Percentiles rank a stretch among this genome's conserved stretches.
Conservation (phyloP, 768 basidiomycete species). For the Suillus discolor region DNA sequence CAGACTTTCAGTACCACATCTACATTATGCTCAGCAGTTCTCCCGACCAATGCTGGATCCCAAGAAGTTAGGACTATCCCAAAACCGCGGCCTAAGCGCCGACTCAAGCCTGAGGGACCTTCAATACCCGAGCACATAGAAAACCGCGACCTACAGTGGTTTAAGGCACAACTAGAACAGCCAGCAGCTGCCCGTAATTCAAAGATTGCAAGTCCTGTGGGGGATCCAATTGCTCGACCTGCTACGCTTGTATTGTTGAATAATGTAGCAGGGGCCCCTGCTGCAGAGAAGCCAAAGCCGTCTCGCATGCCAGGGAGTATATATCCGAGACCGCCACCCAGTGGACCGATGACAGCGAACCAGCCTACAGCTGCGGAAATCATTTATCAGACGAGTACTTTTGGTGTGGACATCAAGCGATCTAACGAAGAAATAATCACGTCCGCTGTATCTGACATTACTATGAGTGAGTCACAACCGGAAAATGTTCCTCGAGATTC, state of each 20-base stretch:
- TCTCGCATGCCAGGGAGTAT: not conserved
- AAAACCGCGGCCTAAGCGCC: conserved; percentile 31
- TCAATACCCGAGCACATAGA: conserved; percentile 25
- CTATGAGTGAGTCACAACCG: not conserved
- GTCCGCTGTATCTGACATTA: no score
- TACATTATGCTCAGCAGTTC: not conserved
- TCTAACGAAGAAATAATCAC: not conserved
- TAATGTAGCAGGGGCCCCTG: not conserved
- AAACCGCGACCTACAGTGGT: conserved; percentile 35
- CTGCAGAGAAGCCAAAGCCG: not conserved
- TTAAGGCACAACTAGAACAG: conserved; percentile 19
- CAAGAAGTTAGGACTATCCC: not conserved
- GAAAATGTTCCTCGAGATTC: not conserved
- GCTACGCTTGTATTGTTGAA: not conserved
- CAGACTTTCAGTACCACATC: not conserved
- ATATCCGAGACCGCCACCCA: not conserved
- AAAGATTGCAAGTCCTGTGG: not conserved
- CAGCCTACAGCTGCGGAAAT: not conserved
- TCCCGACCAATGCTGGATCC: not conserved
- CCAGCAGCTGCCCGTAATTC: not conserved
- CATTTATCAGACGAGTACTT: not conserved
- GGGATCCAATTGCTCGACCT: not conserved
- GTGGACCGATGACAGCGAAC: not conserved
- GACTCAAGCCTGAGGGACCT: conserved; percentile 13
- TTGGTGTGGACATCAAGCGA: not conserved